Conservation (phyloP, 257 asterid genomes). For the Handroanthus guayacan region DNA sequence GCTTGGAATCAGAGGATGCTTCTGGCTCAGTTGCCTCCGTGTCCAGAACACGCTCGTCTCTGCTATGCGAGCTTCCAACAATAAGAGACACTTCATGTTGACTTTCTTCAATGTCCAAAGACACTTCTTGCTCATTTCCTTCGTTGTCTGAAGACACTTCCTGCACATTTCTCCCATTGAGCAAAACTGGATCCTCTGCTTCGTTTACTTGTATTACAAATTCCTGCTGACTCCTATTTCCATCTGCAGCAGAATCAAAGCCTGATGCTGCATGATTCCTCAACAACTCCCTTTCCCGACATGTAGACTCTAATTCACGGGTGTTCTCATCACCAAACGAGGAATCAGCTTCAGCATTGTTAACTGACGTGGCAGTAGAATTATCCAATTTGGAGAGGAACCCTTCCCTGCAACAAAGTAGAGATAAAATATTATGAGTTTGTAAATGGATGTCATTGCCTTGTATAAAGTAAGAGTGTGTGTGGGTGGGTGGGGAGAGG, state of each 20-base stretch:
- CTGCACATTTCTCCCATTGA: conserved; percentile 27
- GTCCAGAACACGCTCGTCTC: conserved; percentile 42
- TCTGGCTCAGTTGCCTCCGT: conserved; percentile 40
- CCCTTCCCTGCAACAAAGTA: conserved; percentile 67
- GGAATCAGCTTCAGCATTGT: conserved; percentile 49
- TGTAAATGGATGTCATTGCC: neutral
- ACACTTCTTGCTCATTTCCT: conserved; percentile 35
- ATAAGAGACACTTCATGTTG: conserved; percentile 37
- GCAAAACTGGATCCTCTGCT: conserved; percentile 36
- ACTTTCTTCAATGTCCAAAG: conserved; percentile 15
- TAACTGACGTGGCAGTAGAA: conserved; percentile 47
- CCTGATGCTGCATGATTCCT: conserved; percentile 34
- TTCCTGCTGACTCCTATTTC: conserved; percentile 34
- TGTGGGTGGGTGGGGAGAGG: neutral
- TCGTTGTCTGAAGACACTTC: conserved; percentile 34
- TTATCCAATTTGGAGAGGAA: conserved; percentile 72
- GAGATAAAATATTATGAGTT: neutral
- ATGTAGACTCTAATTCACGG: conserved; percentile 47
- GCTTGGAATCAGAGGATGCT: conserved; percentile 28
- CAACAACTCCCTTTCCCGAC: conserved; percentile 47
- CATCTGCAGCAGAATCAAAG: conserved; percentile 37
- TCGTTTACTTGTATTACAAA: conserved; percentile 34
- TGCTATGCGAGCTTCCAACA: conserved; percentile 36
- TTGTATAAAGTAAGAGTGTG: neutral
- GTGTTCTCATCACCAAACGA: conserved; percentile 43